These are phyloP conservation scores for Yamadazyma atmosphaerica DNA, from an alignment of 1,139 yeast genomes.

Conservation along the genomic window DNA sequence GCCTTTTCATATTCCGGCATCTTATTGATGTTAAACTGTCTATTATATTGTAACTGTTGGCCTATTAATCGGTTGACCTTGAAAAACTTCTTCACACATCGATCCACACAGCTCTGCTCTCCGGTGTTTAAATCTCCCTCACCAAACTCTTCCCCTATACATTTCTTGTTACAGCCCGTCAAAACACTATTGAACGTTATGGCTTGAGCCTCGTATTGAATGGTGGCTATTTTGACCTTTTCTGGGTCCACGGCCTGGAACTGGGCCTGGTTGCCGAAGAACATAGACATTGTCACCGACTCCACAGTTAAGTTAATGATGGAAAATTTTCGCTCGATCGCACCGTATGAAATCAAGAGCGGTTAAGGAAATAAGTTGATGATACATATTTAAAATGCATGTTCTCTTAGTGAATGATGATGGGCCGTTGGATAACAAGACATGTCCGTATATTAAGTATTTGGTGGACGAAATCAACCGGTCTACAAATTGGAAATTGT, in stretches of 20 bases:
- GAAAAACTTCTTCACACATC: constrained; percentile 77
- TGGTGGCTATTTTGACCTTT: constrained; percentile 66
- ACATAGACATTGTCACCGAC: constrained; percentile 61
- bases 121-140: constrained; percentile 82
- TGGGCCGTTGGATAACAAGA: constrained; percentile 80
- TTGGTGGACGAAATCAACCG: constrained; percentile 68
- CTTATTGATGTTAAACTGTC: constrained; percentile 29
- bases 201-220: constrained; percentile 75
- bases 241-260: constrained; percentile 59
- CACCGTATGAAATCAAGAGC: no score
- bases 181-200: constrained; percentile 63
- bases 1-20: constrained; percentile 45
- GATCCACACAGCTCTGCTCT: constrained; percentile 69
- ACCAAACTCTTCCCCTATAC: constrained; percentile 72
- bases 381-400: constrained; percentile 29
- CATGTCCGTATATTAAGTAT: constrained; percentile 86
- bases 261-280: constrained; percentile 50
- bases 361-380: constrained; percentile 2
- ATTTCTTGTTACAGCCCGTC: constrained; percentile 61
- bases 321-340: constrained; percentile 6
- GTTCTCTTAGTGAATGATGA: constrained; percentile 82
- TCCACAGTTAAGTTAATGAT: neutral
- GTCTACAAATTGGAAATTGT: constrained; percentile 79
- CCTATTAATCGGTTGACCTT: constrained; percentile 67
- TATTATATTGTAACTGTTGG: constrained; percentile 30